phyloP scores from a whole-genome alignment of 1,284 basidiomycete species.

The Marasmius sp. region DNA sequence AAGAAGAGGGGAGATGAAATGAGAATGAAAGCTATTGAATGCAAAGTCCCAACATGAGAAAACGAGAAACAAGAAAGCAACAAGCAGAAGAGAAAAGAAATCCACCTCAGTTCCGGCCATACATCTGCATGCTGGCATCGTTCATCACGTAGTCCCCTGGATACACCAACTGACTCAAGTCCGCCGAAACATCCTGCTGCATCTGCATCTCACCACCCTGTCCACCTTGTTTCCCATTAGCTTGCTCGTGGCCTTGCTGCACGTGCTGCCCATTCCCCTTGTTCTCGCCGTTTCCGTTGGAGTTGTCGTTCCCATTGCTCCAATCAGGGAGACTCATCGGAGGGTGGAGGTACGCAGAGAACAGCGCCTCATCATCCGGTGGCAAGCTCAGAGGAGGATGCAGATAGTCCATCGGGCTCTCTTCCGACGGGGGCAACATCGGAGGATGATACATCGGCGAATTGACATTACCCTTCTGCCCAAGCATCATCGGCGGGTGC shows the following conservation, averaged over 20 bases:
- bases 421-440: constrained; percentile 47
- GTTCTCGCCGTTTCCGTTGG: not conserved
- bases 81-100: not conserved
- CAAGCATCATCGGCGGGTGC: constrained; percentile 71
- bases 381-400: constrained; percentile 39
- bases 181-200: not conserved
- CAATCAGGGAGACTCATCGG: constrained; percentile 30
- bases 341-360: constrained; percentile 37
- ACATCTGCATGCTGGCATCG: not conserved
- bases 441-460: constrained; percentile 48
- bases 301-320: constrained; percentile 9
- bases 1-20: not conserved
- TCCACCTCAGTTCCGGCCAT: not conserved
- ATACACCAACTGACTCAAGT: not conserved
- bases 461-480: constrained; percentile 36
- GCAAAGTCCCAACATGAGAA: not conserved
- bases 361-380: constrained; percentile 31
- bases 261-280: not conserved
- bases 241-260: too few species aligned
- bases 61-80: not conserved
- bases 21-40: not conserved
- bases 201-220: not conserved
- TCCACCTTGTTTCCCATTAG: not conserved
- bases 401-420: constrained; percentile 46
- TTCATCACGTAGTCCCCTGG: constrained; percentile 1